Conservation (phyloP, 176 grass and related monocot species). For the Neostapfia colusana region DNA sequence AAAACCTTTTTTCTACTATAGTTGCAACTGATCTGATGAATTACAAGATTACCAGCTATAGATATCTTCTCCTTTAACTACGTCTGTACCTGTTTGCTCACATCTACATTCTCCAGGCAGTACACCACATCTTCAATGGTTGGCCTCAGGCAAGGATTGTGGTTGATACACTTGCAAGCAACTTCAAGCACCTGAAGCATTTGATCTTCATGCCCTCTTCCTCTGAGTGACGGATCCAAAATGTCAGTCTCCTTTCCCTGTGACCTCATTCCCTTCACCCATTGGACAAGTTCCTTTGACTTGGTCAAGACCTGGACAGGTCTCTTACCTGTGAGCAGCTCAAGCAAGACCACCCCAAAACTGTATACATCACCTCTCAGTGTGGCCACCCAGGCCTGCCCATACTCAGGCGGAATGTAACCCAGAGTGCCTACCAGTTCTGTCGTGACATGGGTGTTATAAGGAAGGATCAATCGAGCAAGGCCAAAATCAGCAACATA, state of each 20-base stretch:
- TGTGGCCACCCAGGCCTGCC: constrained; percentile 71
- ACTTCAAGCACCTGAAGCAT: constrained; percentile 72
- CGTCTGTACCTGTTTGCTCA: constrained; percentile 18
- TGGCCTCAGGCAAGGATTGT: constrained; percentile 64
- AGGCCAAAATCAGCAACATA: constrained; percentile 92
- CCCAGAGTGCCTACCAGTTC: constrained; percentile 86
- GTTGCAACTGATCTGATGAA: constrained; percentile 32
- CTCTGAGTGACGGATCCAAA: constrained; percentile 55
- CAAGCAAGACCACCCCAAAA: constrained; percentile 88
- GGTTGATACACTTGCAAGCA: constrained; percentile 67
- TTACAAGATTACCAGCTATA: constrained; percentile 22
- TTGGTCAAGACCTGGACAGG: constrained; percentile 69
- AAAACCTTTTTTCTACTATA: constrained; percentile 25
- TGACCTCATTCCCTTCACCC: constrained; percentile 60
- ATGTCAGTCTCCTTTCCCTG: constrained; percentile 55
- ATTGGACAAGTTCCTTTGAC: constrained; percentile 68
- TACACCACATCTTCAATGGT: constrained; percentile 64
- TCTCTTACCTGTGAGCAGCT: constrained; percentile 77
- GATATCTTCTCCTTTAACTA: constrained; percentile 33
- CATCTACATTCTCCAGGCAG: constrained; percentile 55
- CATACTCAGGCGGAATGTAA: constrained; percentile 94
- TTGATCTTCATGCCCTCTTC: constrained; percentile 61
- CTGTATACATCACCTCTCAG: constrained; percentile 85
- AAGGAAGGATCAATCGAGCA: constrained; percentile 75
- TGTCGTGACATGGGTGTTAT: constrained; percentile 82